These are phyloP conservation scores for Lippia alba DNA, from an alignment of 305 asterid genomes.

Conservation along the genomic window DNA sequence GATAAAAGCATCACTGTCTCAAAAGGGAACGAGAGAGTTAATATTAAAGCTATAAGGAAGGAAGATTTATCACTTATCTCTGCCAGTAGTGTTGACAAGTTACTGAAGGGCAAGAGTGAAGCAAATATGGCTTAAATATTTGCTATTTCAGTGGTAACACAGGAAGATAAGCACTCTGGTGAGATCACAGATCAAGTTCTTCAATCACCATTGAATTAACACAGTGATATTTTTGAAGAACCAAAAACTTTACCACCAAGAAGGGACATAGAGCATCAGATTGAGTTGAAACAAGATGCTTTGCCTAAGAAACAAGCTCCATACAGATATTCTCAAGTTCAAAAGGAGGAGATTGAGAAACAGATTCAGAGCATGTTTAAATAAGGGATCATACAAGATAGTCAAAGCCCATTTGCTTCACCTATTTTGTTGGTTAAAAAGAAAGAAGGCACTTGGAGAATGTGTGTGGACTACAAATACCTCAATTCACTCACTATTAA, in stretches of 20 bases:
- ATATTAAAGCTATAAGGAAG: too few species aligned
- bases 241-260: not conserved
- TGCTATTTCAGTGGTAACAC: too few species aligned
- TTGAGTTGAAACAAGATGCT: not conserved
- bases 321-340: not conserved
- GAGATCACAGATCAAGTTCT: too few species aligned
- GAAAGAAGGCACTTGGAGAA: not conserved
- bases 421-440: not conserved
- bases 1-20: not conserved
- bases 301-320: not conserved
- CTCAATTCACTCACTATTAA: too few species aligned
- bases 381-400: not conserved
- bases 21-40: too few species aligned
- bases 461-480: too few species aligned
- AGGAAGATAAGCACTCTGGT: too few species aligned
- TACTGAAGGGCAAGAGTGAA: too few species aligned
- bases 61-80: too few species aligned
- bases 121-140: too few species aligned
- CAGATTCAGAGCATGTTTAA: not conserved
- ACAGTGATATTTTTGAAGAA: not conserved
- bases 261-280: not conserved
- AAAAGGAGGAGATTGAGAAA: not conserved
- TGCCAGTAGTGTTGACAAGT: too few species aligned
- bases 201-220: rapidly evolving
- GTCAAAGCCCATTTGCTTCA: not conserved